Conservation (phyloP, 2,329 filamentous ascomycete genomes). For the Penicillium sp. region DNA sequence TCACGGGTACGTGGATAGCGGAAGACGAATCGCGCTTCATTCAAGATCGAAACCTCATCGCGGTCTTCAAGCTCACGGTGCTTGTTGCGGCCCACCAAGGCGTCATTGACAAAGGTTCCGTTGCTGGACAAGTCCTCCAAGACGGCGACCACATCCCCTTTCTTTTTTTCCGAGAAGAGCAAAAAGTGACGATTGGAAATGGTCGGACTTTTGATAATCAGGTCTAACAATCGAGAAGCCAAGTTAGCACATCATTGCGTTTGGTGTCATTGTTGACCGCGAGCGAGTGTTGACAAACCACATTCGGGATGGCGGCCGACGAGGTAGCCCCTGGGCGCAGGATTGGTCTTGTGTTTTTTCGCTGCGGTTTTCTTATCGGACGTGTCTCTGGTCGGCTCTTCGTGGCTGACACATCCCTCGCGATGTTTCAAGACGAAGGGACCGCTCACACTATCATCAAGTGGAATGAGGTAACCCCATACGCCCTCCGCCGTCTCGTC, state of each 20-base stretch:
- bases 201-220: slow-evolving; percentile 67
- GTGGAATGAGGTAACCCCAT: slow-evolving; percentile 89
- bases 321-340: slow-evolving; percentile 75
- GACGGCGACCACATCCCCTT: slow-evolving; percentile 59
- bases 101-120: slow-evolving; percentile 93
- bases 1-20: slow-evolving; percentile 72
- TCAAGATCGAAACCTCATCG: slow-evolving; percentile 83
- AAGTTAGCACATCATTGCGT: slow-evolving; percentile 11
- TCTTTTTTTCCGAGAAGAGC: slow-evolving; percentile 51
- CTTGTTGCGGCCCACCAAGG: slow-evolving; percentile 84
- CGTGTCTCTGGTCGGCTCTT: slow-evolving; percentile 23
- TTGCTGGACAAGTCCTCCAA: slow-evolving; percentile 93
- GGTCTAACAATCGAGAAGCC: slow-evolving; percentile 47
- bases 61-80: slow-evolving; percentile 79
- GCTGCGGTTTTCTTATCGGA: slow-evolving; percentile 34
- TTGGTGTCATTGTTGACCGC: no score
- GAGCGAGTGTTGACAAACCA: slow-evolving; percentile 51
- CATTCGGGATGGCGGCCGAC: slow-evolving; percentile 92
- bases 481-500: slow-evolving; percentile 81
- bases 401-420: slow-evolving; percentile 57
- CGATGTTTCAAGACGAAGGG: slow-evolving; percentile 70
- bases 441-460: slow-evolving; percentile 65
- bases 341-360: slow-evolving; percentile 52
- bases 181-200: slow-evolving; percentile 72
- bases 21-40: slow-evolving; percentile 84